A percentile compares a stretch with the other conserved stretches of the same genome.
Conservation (phyloP, 495 filamentous ascomycete genomes). For the Talaromyces proteolyticus region DNA sequence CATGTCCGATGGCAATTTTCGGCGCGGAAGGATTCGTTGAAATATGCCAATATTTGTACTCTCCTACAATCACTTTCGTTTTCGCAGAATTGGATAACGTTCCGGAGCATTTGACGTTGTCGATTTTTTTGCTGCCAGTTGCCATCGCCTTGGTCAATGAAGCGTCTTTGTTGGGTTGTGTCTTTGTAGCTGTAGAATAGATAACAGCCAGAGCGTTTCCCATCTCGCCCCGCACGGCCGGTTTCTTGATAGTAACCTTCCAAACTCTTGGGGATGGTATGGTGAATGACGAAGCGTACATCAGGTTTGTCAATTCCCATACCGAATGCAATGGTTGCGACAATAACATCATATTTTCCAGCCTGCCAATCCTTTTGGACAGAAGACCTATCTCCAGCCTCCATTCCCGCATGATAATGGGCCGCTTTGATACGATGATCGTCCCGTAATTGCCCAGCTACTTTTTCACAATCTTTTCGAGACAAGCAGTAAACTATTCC, state of each 20-base stretch:
- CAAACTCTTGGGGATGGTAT: slow-evolving; percentile 86
- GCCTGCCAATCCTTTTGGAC: slow-evolving; percentile 80
- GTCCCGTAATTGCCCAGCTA: slow-evolving; percentile 60
- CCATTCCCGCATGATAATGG: slow-evolving; percentile 83
- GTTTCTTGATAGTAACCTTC: slow-evolving; percentile 99
- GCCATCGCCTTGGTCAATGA: slow-evolving; percentile 78
- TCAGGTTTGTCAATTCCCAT: slow-evolving; percentile 99
- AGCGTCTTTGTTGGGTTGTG: slow-evolving; percentile 50
- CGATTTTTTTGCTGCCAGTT: slow-evolving; percentile 71
- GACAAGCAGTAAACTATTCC: slow-evolving; percentile 94
- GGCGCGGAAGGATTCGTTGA: slow-evolving; percentile 72
- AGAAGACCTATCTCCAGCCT: slow-evolving; percentile 50
- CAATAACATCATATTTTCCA: slow-evolving; percentile 76
- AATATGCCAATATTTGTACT: slow-evolving; percentile 85
- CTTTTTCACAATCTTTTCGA: slow-evolving; percentile 71
- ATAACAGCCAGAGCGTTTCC: slow-evolving; percentile 79
- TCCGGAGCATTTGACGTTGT: slow-evolving; percentile 76
- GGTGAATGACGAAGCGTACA: slow-evolving; percentile 92
- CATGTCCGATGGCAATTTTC: slow-evolving; percentile 68
- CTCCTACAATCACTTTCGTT: slow-evolving; percentile 81
- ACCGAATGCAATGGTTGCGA: slow-evolving; percentile 98
- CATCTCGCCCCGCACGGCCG: slow-evolving; percentile 88
- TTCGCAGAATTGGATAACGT: slow-evolving; percentile 81
- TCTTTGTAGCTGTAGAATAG: slow-evolving; percentile 82
- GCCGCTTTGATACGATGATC: slow-evolving; percentile 62